Percentiles rank a stretch among this genome's conserved stretches.
Evolutionary conservation across 805 yeast species (phyloP).

Genomic region (Barnettozyma pratensis): DNA sequence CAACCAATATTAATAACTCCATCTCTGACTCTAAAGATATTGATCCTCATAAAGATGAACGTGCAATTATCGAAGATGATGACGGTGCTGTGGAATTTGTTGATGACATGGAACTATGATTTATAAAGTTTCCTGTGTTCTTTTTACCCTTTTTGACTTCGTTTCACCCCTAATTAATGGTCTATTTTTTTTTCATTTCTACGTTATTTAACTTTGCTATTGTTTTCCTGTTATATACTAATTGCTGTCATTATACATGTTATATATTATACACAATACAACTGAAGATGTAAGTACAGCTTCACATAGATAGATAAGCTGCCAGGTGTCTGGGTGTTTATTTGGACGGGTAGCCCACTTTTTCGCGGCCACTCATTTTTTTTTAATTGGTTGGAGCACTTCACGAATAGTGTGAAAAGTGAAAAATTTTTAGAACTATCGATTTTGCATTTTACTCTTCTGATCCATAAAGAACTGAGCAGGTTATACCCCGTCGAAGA

Average conservation of each 20-base stretch:
- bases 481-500: constrained; percentile 60
- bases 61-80: constrained; percentile 8
- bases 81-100: constrained; percentile 34
- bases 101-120: constrained; percentile 29
- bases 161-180: too few relatives aligned
- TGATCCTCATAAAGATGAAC: constrained; percentile 2
- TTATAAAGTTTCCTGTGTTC: background rate
- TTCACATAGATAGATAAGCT: too few relatives aligned
- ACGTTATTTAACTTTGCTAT: too few relatives aligned
- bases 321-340: constrained; percentile 2
- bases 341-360: background rate
- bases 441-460: background rate
- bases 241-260: too few relatives aligned
- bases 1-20: too few relatives aligned
- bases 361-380: background rate
- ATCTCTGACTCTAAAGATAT: background rate
- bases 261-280: too few relatives aligned
- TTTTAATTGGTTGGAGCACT: background rate
- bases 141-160: background rate
- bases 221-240: too few relatives aligned
- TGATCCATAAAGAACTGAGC: constrained; percentile 45
- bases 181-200: too few relatives aligned
- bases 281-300: too few relatives aligned
- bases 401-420: background rate
- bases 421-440: constrained; percentile 3